Conservation (phyloP, 2,329 filamentous ascomycete genomes). For the Trichoderma sp. region DNA sequence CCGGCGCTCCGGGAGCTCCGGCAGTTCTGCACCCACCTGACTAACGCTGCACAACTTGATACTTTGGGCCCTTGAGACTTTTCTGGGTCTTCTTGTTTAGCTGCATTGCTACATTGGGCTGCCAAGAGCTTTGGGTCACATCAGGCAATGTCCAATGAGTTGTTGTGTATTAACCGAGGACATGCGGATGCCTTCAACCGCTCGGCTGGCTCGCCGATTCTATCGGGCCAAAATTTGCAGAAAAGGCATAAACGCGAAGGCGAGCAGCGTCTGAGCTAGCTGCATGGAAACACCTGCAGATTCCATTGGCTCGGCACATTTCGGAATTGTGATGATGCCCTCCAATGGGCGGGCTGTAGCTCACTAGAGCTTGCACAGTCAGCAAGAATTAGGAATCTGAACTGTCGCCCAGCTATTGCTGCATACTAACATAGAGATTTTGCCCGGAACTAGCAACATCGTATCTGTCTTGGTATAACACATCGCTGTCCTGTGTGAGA, state of each 20-base stretch:
- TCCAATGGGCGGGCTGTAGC: background rate
- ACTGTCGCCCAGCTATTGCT: background rate
- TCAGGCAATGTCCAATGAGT: background rate
- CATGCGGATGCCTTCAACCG: background rate
- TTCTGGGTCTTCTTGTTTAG: background rate
- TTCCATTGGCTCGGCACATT: slow-evolving; percentile 5
- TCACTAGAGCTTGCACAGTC: background rate
- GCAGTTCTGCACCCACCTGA: slow-evolving; percentile 9
- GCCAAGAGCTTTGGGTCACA: background rate
- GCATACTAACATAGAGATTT: background rate
- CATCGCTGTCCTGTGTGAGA: background rate
- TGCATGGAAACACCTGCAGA: background rate
- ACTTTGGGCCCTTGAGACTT: background rate
- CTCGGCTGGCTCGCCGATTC: background rate
- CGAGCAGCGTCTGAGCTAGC: background rate
- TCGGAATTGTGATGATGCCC: background rate
- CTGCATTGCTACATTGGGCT: background rate
- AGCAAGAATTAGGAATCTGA: background rate
- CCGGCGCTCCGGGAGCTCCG: slow-evolving; percentile 14
- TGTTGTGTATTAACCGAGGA: background rate
- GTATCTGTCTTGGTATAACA: background rate
- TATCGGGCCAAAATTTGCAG: background rate
- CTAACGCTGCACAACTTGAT: background rate
- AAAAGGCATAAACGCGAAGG: background rate
- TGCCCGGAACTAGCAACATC: background rate